These are phyloP conservation scores for Lepiota venenata DNA, from an alignment of 768 basidiomycete genomes.

Conservation along the genomic window DNA sequence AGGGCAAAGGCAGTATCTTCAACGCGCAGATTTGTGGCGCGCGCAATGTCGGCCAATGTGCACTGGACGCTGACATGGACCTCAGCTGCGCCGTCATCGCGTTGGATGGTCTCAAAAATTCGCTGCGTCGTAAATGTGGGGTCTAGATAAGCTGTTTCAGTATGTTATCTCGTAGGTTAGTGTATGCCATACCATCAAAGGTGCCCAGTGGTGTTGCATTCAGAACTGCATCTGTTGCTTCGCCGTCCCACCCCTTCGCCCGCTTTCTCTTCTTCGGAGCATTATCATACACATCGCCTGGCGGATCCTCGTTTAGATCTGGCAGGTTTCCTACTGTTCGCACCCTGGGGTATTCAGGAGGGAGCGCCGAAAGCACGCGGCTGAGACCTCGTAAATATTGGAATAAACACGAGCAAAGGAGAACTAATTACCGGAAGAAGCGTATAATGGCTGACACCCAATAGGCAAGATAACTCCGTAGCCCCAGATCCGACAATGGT, in stretches of 20 bases:
- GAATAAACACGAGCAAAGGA: background rate
- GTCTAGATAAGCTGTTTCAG: constrained; percentile 31
- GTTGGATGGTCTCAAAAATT: constrained; percentile 52
- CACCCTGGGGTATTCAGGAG: constrained; percentile 46
- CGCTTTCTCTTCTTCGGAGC: constrained; percentile 39
- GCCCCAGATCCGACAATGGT: constrained; percentile 89
- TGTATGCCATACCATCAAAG: constrained; percentile 35
- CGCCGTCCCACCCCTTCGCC: constrained; percentile 76
- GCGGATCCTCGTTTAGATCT: constrained; percentile 32
- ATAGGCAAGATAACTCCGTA: constrained; percentile 85
- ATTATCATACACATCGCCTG: constrained; percentile 24
- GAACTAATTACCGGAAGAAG: constrained; percentile 59
- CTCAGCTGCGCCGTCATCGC: constrained; percentile 65
- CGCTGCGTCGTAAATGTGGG: constrained; percentile 52
- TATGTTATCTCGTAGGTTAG: background rate
- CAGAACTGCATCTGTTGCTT: constrained; percentile 37
- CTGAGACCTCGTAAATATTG: constrained; percentile 19
- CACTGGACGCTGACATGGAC: constrained; percentile 67
- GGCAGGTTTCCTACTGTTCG: constrained; percentile 42
- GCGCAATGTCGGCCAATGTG: constrained; percentile 74
- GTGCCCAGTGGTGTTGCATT: constrained; percentile 29
- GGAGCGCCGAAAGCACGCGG: constrained; percentile 59
- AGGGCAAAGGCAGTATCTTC: constrained; percentile 91
- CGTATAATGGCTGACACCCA: constrained; percentile 85
- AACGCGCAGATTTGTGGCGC: constrained; percentile 73